Base-by-base conservation (phyloP, 192 early-diverging fungal species). In the Coemansia sp. region DNA sequence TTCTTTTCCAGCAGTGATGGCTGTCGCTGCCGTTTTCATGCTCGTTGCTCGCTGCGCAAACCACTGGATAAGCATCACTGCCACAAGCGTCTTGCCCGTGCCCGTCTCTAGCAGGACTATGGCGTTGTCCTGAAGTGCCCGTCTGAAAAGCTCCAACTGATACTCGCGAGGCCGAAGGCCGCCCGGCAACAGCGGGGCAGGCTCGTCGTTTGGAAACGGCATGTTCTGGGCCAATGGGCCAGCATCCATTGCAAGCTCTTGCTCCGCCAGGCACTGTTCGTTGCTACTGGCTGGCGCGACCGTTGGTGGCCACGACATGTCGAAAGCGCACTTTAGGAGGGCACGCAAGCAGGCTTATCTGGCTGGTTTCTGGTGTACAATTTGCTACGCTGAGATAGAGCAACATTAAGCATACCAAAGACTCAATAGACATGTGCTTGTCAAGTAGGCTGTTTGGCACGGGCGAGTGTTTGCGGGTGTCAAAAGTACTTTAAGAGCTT, bases 51-150 rank as follows among this genome's bases (percentile, higher is more conserved):
- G 67, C 36, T 66, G 63, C 5, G 73, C 66, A 60, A 89, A 82
- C 62, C 92, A 81, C 63, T 88, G 84, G 37, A 96, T 86, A 17
- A 98, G 78, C 82, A 95, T 77, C 43, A 88, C 84, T 2, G 93
- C 83, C 15, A 94, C 87, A 1, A 98, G 72, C 9, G 95, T 98
- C 61, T 98, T 96, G 15, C 95, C 95, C 11, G 86, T 86, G 8
- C 95, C 95, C 0, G 95, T 98, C 63, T 93, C 89, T 51, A 98
- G 71, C 5, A 98, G 87, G 0, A 89, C 88, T 41, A 98, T 89
- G 26, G 91, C 80, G 70, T 98, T 98, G 2, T 72, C 66, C 5
- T 58, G 51, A 39, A 78, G 56, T 0, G 95, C 92, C 39, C 79
- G 77, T 35, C 77, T 51, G 52, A 82, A 87, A 25, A 97, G 68